phyloP scores from a whole-genome alignment of 108 stramenopile species.

The Nitzschia sp. region DNA sequence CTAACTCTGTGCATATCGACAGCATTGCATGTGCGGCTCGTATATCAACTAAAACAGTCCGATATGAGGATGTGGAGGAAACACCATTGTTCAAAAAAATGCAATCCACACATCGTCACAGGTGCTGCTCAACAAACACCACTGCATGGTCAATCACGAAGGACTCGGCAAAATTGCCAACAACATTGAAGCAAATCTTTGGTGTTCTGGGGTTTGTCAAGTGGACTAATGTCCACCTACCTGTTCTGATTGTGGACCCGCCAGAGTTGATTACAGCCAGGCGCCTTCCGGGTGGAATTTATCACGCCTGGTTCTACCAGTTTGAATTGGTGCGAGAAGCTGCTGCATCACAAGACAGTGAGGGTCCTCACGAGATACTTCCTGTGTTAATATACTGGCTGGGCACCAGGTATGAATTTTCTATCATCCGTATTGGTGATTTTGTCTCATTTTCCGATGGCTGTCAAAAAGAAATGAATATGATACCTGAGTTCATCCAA shows the following conservation, averaged over 20 bases:
- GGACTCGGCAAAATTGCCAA: constrained; percentile 1
- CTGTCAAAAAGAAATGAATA: not conserved
- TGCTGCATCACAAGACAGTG: not conserved
- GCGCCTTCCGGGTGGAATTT: not conserved
- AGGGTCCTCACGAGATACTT: not conserved
- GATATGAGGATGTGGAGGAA: too few species aligned
- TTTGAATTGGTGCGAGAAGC: not conserved
- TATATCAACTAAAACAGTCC: too few species aligned
- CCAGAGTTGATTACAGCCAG: not conserved
- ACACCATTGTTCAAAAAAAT: too few species aligned
- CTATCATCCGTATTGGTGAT: constrained; percentile 1
- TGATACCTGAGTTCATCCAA: not conserved
- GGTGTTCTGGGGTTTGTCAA: constrained; percentile 12
- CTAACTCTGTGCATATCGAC: too few species aligned
- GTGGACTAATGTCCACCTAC: constrained; percentile 10
- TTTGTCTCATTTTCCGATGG: not conserved
- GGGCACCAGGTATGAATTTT: constrained; percentile 10
- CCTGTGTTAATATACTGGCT: constrained; percentile 14
- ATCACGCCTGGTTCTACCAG: constrained; percentile 6
- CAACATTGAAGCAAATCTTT: not conserved
- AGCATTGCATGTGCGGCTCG: too few species aligned
- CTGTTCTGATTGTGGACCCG: constrained; percentile 18
- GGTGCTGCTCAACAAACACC: too few species aligned
- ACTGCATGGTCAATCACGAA: too few species aligned
- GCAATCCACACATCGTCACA: too few species aligned